Evolutionary conservation across 1,284 basidiomycete genomes (phyloP), one percentile per base, ranked within the genome.

Genomic region (Ganoderma lingzhi): DNA sequence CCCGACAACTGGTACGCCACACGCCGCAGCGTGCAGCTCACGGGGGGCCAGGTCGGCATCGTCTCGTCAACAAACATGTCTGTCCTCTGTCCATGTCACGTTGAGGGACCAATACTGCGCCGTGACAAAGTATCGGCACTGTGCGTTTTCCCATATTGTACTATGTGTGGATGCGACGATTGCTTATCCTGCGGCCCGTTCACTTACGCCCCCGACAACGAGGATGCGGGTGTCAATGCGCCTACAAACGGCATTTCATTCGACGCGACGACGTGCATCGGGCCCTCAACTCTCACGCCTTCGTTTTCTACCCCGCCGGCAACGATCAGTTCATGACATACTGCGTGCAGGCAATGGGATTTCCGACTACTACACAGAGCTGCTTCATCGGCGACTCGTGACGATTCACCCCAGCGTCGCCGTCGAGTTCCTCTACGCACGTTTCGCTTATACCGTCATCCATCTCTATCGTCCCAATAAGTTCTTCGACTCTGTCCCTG

Each of bases 391-490:
- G 17, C 32, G 55, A 9, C 55, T 35, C 15, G 55, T 19, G 53
- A 32, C 30, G 32, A 32, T 56, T 35, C 55, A 30, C 55, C 55
- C 30, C 15, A 30, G 15, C 17, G 55, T 56, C 30, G 30, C 55
- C 32, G 30, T 35, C 55, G 55, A 56, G 55, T 56, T 35, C 55
- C 28, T 56, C 32, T 56, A 56, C 17, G 55, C 55, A 30, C 55
- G 55, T 56, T 56, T 56, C 55, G 55, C 55, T 3, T 56, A 56
- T 17, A 9, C 12, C 6, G 55, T 56, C 30, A 56, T 56, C 14
- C 28, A 35, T 10, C 55, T 56, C 30, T 10, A 3, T 6, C 30
- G 17, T 8, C 8, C 15, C 17, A 2, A 15, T 1, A 6, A 15
- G 17, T 0, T 9, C 17, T 56, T 56, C 17, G 30, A 56, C 8